Conservation (phyloP, 1,284 basidiomycete genomes). For the Ganoderma multipileum region DNA sequence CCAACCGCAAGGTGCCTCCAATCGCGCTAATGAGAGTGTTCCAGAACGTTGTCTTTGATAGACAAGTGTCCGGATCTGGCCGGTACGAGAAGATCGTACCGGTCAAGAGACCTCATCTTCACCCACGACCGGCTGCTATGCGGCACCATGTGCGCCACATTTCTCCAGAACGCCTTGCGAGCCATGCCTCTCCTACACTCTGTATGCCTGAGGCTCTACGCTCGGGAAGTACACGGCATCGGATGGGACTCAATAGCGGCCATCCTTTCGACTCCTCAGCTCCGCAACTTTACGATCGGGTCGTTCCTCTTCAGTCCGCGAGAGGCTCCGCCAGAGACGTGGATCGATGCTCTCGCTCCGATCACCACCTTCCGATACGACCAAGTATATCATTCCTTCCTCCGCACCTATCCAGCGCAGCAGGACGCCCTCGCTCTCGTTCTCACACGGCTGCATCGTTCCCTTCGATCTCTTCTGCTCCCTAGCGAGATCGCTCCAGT, state of each 20-base stretch:
- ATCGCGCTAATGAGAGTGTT: background rate
- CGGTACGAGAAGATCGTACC: background rate
- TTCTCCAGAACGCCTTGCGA: background rate
- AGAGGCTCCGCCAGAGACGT: background rate
- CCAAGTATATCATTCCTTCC: background rate
- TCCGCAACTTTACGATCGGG: background rate
- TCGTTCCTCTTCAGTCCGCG: background rate
- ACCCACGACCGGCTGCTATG: background rate
- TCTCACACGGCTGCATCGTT: background rate
- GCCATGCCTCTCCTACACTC: background rate
- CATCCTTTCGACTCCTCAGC: background rate
- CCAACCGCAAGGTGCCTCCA: background rate
- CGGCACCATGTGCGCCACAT: background rate
- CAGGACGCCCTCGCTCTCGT: background rate
- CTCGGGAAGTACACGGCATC: background rate
- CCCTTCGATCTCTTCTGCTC: background rate
- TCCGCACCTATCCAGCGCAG: background rate
- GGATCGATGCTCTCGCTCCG: background rate
- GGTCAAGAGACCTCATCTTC: background rate
- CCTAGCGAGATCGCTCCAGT: background rate
- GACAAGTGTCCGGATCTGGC: background rate
- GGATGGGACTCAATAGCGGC: background rate
- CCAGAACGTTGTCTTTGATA: background rate
- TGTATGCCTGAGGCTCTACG: background rate
- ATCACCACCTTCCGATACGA: background rate